phyloP scores from a whole-genome alignment of 345 rosid species.

The Sisymbrium irio region DNA sequence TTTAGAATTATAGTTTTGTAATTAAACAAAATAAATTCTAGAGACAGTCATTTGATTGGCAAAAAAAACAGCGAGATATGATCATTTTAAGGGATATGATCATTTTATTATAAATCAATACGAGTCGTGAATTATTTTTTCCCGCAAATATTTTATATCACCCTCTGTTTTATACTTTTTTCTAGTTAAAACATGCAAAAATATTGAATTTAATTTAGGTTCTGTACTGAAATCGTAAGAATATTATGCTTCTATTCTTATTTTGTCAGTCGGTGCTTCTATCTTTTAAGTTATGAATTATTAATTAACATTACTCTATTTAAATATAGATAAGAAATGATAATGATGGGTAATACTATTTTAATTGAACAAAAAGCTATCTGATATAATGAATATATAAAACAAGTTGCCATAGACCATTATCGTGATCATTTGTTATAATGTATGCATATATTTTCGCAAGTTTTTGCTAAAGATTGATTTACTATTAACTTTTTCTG shows the following conservation, averaged over 20 bases:
- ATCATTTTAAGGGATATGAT: no score
- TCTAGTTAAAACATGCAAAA: not conserved
- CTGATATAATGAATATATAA: not conserved
- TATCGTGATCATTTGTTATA: slow-evolving; percentile 11
- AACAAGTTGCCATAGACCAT: slow-evolving; percentile 17
- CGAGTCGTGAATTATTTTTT: not conserved
- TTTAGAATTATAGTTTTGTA: not conserved
- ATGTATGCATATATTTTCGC: not conserved
- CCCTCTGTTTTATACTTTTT: not conserved
- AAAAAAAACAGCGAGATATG: no score
- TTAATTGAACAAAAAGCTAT: not conserved
- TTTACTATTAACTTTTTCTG: not conserved
- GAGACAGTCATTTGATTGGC: no score
- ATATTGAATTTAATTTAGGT: not conserved
- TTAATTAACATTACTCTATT: not conserved
- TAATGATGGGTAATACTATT: slow-evolving; percentile 28
- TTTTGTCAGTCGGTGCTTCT: slow-evolving; percentile 1
- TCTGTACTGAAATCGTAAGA: not conserved
- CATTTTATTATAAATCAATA: no score
- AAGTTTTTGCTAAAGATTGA: not conserved
- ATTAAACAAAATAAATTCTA: not conserved
- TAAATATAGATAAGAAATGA: not conserved
- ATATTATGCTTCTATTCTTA: not conserved
- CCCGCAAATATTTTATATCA: not conserved
- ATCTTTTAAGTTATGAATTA: not conserved